Evolutionary conservation across 495 filamentous ascomycete species (phyloP).

Genomic region (Hypoxylon trugodes): DNA sequence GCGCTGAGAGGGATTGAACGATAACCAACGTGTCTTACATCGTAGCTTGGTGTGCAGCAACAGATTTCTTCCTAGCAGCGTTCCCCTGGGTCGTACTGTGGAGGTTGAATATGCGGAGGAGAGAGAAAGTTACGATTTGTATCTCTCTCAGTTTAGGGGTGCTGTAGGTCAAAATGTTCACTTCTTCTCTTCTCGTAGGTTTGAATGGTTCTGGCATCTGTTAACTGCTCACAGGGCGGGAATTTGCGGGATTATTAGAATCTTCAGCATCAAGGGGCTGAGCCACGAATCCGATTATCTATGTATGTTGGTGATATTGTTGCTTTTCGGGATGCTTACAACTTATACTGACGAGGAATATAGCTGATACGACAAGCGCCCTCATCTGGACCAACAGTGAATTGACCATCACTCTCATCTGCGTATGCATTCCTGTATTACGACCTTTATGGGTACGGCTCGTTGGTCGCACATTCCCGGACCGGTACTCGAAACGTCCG

Average conservation of each 20-base stretch:
- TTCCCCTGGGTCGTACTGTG: conserved; percentile 60
- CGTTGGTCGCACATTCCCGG: background rate
- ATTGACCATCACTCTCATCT: conserved; percentile 40
- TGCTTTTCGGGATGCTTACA: too few species aligned
- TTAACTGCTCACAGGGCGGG: conserved; percentile 17
- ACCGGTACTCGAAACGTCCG: conserved; percentile 12
- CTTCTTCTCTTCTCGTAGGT: too few species aligned
- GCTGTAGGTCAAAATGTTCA: conserved; percentile 49
- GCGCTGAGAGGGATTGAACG: background rate
- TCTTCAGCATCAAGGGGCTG: conserved; percentile 6
- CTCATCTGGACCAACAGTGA: conserved; percentile 35
- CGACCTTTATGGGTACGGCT: conserved; percentile 21
- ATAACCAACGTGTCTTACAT: background rate
- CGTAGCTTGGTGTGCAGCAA: conserved; percentile 31
- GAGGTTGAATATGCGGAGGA: conserved; percentile 56
- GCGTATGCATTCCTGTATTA: conserved; percentile 37
- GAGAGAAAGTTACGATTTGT: conserved; percentile 58
- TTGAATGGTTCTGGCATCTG: background rate
- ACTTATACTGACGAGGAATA: background rate
- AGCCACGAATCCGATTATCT: conserved; percentile 13
- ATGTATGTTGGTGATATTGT: conserved; percentile 6
- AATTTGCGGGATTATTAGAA: conserved; percentile 21
- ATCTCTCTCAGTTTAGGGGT: conserved; percentile 59
- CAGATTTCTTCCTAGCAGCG: conserved; percentile 56
- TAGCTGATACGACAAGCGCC: conserved; percentile 19